Evolutionary conservation across 768 basidiomycete genomes (phyloP).

Genomic region (Cytidiella melzeri): DNA sequence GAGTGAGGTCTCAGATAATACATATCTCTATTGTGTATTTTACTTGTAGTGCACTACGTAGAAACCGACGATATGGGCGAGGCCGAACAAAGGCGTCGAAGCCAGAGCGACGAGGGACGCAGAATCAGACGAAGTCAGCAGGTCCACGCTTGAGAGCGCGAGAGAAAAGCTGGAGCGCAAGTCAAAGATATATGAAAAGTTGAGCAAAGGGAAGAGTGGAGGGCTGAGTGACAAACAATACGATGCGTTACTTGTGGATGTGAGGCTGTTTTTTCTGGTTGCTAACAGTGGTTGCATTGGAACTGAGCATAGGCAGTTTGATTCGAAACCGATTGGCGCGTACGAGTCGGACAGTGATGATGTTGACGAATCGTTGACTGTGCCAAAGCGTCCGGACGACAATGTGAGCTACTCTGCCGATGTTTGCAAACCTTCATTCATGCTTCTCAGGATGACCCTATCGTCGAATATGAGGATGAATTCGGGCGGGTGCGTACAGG

Average conservation of each 20-base stretch:
- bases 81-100: conserved; percentile 69
- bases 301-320: conserved; percentile 39
- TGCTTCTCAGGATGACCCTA: conserved; percentile 54
- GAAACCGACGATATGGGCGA: conserved; percentile 77
- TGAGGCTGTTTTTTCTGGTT: conserved; percentile 32
- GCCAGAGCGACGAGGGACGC: conserved; percentile 59
- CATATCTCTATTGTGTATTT: background rate
- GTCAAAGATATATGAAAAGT: conserved; percentile 73
- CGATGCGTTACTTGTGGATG: conserved; percentile 69
- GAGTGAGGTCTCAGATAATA: conserved; percentile 3
- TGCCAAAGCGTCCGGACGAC: conserved; percentile 40
- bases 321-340: conserved; percentile 44
- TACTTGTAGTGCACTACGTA: conserved; percentile 20
- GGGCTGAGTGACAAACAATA: conserved; percentile 74
- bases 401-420: conserved; percentile 18
- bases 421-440: background rate
- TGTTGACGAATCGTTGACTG: conserved; percentile 68
- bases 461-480: conserved; percentile 84
- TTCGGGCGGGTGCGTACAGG: conserved; percentile 73
- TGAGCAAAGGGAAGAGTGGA: conserved; percentile 70
- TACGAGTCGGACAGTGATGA: conserved; percentile 72
- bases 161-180: conserved; percentile 71
- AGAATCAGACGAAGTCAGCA: conserved; percentile 64
- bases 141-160: conserved; percentile 65
- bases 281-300: conserved; percentile 20